These are phyloP conservation scores for Diplocarpon rosae DNA, from an alignment of 2,329 filamentous ascomycete genomes.

Conservation along the genomic window DNA sequence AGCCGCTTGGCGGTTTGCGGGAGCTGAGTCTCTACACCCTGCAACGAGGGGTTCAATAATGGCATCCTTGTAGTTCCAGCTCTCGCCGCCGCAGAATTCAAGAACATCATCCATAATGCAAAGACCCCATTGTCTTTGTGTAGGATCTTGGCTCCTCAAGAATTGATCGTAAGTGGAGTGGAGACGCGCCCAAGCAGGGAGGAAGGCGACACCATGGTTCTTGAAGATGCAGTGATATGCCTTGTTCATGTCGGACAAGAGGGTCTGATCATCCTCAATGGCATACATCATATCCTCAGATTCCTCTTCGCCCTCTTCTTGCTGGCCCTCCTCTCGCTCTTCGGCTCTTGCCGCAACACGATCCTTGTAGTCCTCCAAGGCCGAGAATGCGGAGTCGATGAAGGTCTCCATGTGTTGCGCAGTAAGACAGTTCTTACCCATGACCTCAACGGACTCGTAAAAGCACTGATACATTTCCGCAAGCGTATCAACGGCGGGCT, in stretches of 20 bases:
- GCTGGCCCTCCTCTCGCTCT: conserved; percentile 60
- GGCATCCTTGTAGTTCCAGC: conserved; percentile 73
- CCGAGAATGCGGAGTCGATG: conserved; percentile 73
- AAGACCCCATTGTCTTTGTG: conserved; percentile 95
- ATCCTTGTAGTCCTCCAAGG: conserved; percentile 85
- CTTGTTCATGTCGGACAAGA: conserved; percentile 99
- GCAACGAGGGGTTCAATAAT: conserved; percentile 80
- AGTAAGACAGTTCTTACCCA: conserved; percentile 74
- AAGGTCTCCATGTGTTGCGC: conserved; percentile 74
- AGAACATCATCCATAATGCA: conserved; percentile 98
- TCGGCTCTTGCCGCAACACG: conserved; percentile 76
- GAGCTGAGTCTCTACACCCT: conserved; percentile 74
- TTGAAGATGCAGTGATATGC: conserved; percentile 99
- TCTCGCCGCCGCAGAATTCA: conserved; percentile 87
- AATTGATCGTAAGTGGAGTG: conserved; percentile 80
- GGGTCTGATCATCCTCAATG: conserved; percentile 92
- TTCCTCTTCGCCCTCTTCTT: conserved; percentile 83
- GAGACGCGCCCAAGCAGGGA: conserved; percentile 78
- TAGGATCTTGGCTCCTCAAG: conserved; percentile 69
- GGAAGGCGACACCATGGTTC: conserved; percentile 76
- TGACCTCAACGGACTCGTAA: conserved; percentile 93
- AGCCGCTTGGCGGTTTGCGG: conserved; percentile 89
- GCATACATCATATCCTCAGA: conserved; percentile 79
- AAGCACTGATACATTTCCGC: conserved; percentile 99
- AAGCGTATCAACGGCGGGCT: conserved; percentile 90